These are phyloP conservation scores for Penstemon newberryi DNA, from an alignment of 257 asterid genomes.

Conservation along the genomic window DNA sequence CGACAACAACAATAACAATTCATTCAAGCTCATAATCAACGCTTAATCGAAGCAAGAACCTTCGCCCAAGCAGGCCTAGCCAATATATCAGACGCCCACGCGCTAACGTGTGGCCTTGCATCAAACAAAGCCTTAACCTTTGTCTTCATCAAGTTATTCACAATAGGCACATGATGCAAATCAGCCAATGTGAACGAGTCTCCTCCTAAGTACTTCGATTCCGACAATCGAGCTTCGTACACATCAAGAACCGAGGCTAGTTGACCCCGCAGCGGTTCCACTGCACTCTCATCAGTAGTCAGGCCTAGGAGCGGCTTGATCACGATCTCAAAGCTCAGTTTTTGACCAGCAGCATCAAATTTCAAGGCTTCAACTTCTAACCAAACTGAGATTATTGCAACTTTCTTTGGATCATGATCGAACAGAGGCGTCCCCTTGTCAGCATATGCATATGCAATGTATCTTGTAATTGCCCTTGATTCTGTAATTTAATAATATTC, in stretches of 20 bases:
- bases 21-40: too few species aligned
- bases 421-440: constrained; percentile 38
- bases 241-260: constrained; percentile 47
- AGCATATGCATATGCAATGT: constrained; percentile 40
- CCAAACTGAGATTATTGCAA: constrained; percentile 37
- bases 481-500: constrained; percentile 20
- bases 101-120: constrained; percentile 44
- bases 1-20: too few species aligned
- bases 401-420: constrained; percentile 30
- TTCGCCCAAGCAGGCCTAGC: constrained; percentile 66
- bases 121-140: constrained; percentile 48
- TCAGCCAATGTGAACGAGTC: constrained; percentile 44
- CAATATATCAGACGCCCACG: constrained; percentile 52
- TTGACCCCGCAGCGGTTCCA: constrained; percentile 27
- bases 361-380: constrained; percentile 35
- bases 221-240: constrained; percentile 46
- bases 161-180: constrained; percentile 50
- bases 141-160: constrained; percentile 37
- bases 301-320: constrained; percentile 17
- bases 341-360: constrained; percentile 32
- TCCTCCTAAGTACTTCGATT: constrained; percentile 53
- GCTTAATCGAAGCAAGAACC: constrained; percentile 37
- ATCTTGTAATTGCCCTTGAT: constrained; percentile 47
- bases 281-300: constrained; percentile 28
- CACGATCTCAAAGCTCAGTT: constrained; percentile 15